Percentiles rank a stretch among this genome's conserved stretches.
phyloP scores from a whole-genome alignment of 495 filamentous ascomycete genomes.

The Podospora comata region DNA sequence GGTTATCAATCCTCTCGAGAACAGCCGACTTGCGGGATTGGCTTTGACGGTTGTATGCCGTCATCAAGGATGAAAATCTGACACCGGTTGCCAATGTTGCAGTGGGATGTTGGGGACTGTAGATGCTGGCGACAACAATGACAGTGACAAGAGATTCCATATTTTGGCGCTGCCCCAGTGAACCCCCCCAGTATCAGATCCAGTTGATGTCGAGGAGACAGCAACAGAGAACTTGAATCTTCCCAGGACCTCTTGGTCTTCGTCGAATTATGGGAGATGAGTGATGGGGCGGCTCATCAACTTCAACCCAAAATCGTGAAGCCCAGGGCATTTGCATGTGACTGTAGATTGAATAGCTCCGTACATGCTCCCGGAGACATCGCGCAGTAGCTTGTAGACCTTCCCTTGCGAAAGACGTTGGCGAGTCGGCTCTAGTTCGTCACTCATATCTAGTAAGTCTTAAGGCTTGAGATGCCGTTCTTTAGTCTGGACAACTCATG shows the following conservation, averaged over 20 bases:
- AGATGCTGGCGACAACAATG: not conserved
- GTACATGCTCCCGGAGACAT: slow-evolving; percentile 35
- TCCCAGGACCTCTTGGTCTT: slow-evolving; percentile 20
- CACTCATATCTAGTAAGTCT: slow-evolving; percentile 29
- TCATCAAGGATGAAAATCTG: too few relatives aligned
- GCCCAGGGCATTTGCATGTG: slow-evolving; percentile 31
- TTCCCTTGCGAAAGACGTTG: slow-evolving; percentile 24
- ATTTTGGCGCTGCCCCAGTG: not conserved
- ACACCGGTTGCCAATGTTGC: not conserved
- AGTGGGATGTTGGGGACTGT: not conserved
- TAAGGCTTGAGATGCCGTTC: slow-evolving; percentile 36
- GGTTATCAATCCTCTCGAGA: not conserved
- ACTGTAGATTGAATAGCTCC: slow-evolving; percentile 33
- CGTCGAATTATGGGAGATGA: slow-evolving; percentile 18
- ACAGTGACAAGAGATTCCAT: not conserved
- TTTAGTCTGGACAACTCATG: slow-evolving; percentile 31
- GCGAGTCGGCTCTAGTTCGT: slow-evolving; percentile 31
- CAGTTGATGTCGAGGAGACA: not conserved
- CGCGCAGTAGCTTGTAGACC: slow-evolving; percentile 28
- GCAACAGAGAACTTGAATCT: slow-evolving; percentile 3
- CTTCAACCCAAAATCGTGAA: slow-evolving; percentile 20
- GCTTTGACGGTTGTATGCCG: too few relatives aligned
- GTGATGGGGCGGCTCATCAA: slow-evolving; percentile 15
- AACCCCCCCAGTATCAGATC: not conserved
- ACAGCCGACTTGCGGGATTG: too few relatives aligned